These are phyloP conservation scores for Exophiala sp. DNA, from an alignment of 2,329 filamentous ascomycete species.

Conservation along the genomic window DNA sequence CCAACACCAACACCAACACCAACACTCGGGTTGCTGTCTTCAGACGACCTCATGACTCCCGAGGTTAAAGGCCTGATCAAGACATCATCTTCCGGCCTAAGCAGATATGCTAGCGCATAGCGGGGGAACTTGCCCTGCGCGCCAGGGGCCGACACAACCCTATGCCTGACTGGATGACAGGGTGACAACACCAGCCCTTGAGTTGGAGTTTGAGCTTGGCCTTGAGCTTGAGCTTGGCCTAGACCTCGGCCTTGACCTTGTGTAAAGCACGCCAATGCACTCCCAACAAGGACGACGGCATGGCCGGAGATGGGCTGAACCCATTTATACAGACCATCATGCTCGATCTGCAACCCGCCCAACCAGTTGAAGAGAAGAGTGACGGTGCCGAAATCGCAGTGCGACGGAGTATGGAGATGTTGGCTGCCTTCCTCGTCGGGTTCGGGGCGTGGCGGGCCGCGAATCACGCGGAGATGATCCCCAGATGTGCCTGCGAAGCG, in stretches of 20 bases:
- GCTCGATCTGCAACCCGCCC: slow-evolving; percentile 29
- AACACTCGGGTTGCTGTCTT: no score
- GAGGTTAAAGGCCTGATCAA: background rate
- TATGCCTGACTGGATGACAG: slow-evolving; percentile 33
- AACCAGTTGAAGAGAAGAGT: slow-evolving; percentile 31
- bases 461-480: slow-evolving; percentile 47
- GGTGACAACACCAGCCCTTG: no score
- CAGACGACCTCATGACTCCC: no score
- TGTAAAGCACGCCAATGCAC: slow-evolving; percentile 40
- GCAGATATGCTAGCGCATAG: slow-evolving; percentile 52
- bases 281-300: slow-evolving; percentile 31
- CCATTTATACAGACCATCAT: slow-evolving; percentile 39
- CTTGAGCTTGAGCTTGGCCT: no score
- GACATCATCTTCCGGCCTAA: slow-evolving; percentile 43
- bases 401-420: slow-evolving; percentile 18
- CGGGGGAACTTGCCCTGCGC: slow-evolving; percentile 40
- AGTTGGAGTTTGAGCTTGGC: no score
- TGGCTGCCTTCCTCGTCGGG: background rate
- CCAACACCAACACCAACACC: no score
- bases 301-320: slow-evolving; percentile 38
- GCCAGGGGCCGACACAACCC: slow-evolving; percentile 47
- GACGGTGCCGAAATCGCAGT: slow-evolving; percentile 33
- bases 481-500: slow-evolving; percentile 35
- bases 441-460: slow-evolving; percentile 21
- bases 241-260: no score